Base-by-base conservation (phyloP, 140 eudicot species). In the Anethum foeniculum region DNA sequence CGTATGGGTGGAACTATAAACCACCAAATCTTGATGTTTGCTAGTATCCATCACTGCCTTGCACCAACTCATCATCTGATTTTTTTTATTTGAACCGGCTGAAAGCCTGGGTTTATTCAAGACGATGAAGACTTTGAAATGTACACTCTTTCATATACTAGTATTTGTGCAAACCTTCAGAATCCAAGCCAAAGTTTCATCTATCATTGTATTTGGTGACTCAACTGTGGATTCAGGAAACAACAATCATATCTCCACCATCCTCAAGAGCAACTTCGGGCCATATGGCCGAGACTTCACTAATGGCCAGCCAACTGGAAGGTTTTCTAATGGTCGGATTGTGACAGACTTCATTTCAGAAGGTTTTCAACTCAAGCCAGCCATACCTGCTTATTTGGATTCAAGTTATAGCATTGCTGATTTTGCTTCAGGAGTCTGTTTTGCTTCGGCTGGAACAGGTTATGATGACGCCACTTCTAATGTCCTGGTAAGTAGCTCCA, bases 401-500 rank as follows among this genome's bases (percentile, higher is more conserved):
- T 95, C 97, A 0, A 79, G 67, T 48, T 93, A 90, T 82, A 85
- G 74, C 32, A 88, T 93, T 8, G 58, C 76, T 18, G 96, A 91
- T 79, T 93, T 93, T 81, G 89, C 90, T 1, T 83, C 85, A 48
- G 98, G 97, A 30, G 98, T 93, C 51, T 90, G 97, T 71, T 93
- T 93, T 87, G 98, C 98, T 80, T 93, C 98, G 0, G 96, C 97
- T 16, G 98, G 97, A 75, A 91, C 98, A 14, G 98, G 98, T 10
- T 93, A 87, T 51, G 98, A 93, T 75, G 92, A 93, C 80, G 86
- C 85, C 38, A 93, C 98, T 30, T 85, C 98, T 30, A 81, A 85
- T 47, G 91, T 88, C 38, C 86, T 93, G 14, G 98, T 91, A 90
- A 88, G 94, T 87, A 80, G 56, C 38, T 60, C 62, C 19, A 14